Evolutionary conservation across 2,329 filamentous ascomycete genomes (phyloP).

Genomic region (Neoscytalidium dimidiatum): DNA sequence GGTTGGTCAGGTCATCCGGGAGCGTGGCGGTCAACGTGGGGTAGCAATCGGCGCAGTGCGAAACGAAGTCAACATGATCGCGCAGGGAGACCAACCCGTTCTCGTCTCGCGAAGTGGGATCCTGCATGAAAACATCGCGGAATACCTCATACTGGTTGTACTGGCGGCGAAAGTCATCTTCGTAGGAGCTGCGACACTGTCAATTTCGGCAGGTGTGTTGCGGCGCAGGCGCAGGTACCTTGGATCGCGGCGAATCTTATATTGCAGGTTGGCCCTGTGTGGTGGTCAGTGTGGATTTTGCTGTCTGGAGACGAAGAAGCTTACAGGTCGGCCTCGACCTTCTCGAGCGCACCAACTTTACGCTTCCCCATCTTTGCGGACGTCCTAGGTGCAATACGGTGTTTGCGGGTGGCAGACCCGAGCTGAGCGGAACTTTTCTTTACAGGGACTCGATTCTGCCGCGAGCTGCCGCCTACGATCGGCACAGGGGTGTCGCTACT

Average conservation of each 20-base stretch:
- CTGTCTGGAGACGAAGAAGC: not conserved
- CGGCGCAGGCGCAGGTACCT: constrained; percentile 52
- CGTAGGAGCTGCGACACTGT: constrained; percentile 66
- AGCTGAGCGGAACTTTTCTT: constrained; percentile 4
- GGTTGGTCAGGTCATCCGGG: constrained; percentile 75
- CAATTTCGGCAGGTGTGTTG: not conserved
- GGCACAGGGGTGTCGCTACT: not conserved
- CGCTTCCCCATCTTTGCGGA: constrained; percentile 70
- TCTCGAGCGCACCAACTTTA: constrained; percentile 89
- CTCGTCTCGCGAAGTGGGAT: constrained; percentile 75
- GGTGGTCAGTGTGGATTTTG: not conserved
- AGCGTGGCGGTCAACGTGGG: constrained; percentile 77
- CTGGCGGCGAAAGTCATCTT: constrained; percentile 84
- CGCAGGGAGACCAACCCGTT: constrained; percentile 81
- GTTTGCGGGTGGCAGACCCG: not conserved
- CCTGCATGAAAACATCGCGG: constrained; percentile 85
- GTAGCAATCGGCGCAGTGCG: constrained; percentile 93
- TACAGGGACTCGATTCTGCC: not conserved
- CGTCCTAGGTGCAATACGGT: not conserved
- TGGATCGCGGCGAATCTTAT: constrained; percentile 88
- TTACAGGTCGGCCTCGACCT: constrained; percentile 86
- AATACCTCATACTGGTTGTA: constrained; percentile 91
- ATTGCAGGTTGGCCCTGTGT: constrained; percentile 75
- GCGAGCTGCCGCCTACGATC: not conserved
- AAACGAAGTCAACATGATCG: constrained; percentile 89